Evolutionary conservation across 306 rosid species (phyloP).

Genomic region (Senna siamea): DNA sequence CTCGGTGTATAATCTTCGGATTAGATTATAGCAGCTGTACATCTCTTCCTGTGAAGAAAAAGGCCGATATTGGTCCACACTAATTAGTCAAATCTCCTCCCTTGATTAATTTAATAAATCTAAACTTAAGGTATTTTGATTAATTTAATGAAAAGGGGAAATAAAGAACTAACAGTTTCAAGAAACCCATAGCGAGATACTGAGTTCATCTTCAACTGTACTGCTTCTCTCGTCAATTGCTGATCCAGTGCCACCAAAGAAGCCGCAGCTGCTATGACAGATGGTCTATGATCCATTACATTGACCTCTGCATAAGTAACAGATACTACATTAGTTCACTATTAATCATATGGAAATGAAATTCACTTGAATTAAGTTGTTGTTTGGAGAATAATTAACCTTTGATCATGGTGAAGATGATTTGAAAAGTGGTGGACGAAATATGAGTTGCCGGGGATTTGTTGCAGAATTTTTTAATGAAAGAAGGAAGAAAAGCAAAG

Average conservation of each 20-base stretch:
- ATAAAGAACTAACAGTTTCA: constrained; percentile 48
- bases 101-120: neutral
- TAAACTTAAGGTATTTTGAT: neutral
- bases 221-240: constrained; percentile 42
- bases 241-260: constrained; percentile 52
- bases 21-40: constrained; percentile 44
- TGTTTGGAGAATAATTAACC: constrained; percentile 45
- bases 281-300: constrained; percentile 50
- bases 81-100: neutral
- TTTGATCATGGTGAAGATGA: constrained; percentile 46
- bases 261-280: constrained; percentile 62
- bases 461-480: constrained; percentile 45
- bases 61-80: constrained; percentile 3
- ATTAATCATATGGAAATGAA: neutral
- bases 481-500: constrained; percentile 55
- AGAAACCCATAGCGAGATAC: constrained; percentile 39
- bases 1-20: constrained; percentile 42
- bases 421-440: constrained; percentile 33
- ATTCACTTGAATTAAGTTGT: neutral
- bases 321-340: neutral
- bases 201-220: constrained; percentile 53
- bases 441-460: constrained; percentile 43
- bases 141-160: neutral
- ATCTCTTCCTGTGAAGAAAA: constrained; percentile 54
- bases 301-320: constrained; percentile 49